Evolutionary conservation across 1,284 basidiomycete genomes (phyloP).

Genomic region (Mycena sp.): DNA sequence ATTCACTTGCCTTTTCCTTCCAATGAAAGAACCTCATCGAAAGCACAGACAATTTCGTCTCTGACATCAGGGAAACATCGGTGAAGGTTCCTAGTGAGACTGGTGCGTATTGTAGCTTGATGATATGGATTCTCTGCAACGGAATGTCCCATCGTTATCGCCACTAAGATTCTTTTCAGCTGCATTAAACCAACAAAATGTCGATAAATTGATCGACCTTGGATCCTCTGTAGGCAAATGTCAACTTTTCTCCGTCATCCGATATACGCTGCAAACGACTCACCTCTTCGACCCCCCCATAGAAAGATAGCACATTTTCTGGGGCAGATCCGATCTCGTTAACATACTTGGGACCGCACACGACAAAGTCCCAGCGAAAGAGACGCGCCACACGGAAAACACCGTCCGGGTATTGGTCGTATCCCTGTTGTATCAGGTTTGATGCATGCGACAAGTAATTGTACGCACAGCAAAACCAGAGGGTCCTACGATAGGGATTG

Average conservation of each 20-base stretch:
- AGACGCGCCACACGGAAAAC: constrained; percentile 26
- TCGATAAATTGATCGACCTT: background rate
- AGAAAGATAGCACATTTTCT: constrained; percentile 48
- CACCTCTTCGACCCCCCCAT: constrained; percentile 29
- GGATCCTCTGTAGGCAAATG: background rate
- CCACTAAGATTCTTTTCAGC: no score
- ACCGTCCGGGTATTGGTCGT: constrained; percentile 27
- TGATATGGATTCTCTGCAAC: constrained; percentile 47
- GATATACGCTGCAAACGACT: constrained; percentile 36
- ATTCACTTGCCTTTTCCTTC: constrained; percentile 33
- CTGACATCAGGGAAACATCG: constrained; percentile 46
- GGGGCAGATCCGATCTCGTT: constrained; percentile 49
- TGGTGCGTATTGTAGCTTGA: constrained; percentile 41
- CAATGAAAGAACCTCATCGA: constrained; percentile 40
- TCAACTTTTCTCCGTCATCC: no score
- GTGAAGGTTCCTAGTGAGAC: constrained; percentile 49
- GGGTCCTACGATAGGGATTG: background rate
- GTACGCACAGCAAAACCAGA: background rate
- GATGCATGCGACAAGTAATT: background rate
- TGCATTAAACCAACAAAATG: no score
- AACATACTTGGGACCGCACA: constrained; percentile 42
- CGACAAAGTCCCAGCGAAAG: constrained; percentile 24
- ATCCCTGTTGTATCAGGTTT: constrained; percentile 29
- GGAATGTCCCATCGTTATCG: constrained; percentile 46
- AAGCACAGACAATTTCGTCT: constrained; percentile 48